Evolutionary conservation across 352 stramenopile genomes (phyloP).

Genomic region (Phytophthora hybrid): DNA sequence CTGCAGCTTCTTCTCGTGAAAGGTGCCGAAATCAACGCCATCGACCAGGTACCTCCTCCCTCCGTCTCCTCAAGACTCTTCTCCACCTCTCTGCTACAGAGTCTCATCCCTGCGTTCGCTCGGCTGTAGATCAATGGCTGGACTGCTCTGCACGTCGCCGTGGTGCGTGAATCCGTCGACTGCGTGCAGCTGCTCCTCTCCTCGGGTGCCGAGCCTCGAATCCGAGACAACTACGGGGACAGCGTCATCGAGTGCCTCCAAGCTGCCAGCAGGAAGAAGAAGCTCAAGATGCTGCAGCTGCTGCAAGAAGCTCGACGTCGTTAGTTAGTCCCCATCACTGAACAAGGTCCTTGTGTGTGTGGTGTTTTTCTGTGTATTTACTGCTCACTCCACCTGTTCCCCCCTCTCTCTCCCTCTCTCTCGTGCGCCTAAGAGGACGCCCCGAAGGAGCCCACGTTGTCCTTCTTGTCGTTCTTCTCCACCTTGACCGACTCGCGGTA

Average conservation of each 20-base stretch:
- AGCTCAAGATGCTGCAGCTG: constrained; percentile 50
- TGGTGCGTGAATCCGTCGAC: constrained; percentile 52
- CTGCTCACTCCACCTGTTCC: constrained; percentile 3
- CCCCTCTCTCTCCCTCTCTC: too few relatives aligned
- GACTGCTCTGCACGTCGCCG: constrained; percentile 73
- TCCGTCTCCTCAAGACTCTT: not conserved
- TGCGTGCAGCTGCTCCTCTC: constrained; percentile 62
- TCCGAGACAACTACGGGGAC: constrained; percentile 71
- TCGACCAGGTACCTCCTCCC: constrained; percentile 54
- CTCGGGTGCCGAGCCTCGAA: constrained; percentile 43
- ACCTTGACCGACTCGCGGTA: constrained; percentile 96
- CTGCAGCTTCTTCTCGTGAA: constrained; percentile 56
- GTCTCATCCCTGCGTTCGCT: too few relatives aligned
- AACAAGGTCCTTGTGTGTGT: not conserved
- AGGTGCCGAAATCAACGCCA: constrained; percentile 55
- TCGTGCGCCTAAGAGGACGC: constrained; percentile 69
- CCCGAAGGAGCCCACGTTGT: constrained; percentile 88
- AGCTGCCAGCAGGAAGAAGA: constrained; percentile 53
- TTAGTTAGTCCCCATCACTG: not conserved
- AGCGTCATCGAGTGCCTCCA: constrained; percentile 48
- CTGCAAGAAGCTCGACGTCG: constrained; percentile 32
- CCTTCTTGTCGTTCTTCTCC: constrained; percentile 93
- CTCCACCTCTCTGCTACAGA: not conserved
- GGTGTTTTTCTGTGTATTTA: constrained; percentile 40
- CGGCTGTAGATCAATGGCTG: constrained; percentile 61